These are phyloP conservation scores for Lactarius tabidus DNA, from an alignment of 768 basidiomycete genomes.

Conservation along the genomic window DNA sequence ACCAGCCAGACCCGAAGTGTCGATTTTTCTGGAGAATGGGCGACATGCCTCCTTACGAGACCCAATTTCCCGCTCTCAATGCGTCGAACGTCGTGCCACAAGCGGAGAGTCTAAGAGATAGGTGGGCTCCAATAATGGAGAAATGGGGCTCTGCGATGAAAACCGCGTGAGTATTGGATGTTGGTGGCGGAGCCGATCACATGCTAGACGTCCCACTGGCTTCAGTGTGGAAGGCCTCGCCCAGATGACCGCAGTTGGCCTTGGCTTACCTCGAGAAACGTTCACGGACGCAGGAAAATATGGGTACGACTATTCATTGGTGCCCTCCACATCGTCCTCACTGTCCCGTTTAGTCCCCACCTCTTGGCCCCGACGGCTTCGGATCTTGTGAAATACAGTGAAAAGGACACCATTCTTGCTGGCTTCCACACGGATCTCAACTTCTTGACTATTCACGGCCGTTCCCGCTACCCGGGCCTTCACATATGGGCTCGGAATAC, in stretches of 20 bases:
- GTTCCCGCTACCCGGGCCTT: conserved; percentile 80
- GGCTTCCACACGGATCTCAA: conserved; percentile 96
- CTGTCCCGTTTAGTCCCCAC: conserved; percentile 54
- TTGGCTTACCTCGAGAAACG: conserved; percentile 64
- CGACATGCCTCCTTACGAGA: conserved; percentile 68
- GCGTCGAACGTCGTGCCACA: conserved; percentile 80
- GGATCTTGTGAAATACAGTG: conserved; percentile 74
- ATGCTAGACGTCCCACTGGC: conserved; percentile 14
- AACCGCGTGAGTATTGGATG: conserved; percentile 55
- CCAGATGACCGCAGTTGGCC: conserved; percentile 81
- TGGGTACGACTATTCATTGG: conserved; percentile 47
- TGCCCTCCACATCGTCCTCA: not conserved
- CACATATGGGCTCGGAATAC: conserved; percentile 95
- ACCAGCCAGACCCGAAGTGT: conserved; percentile 90
- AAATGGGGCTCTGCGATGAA: conserved; percentile 90
- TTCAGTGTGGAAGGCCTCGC: conserved; percentile 79
- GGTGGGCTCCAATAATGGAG: conserved; percentile 73
- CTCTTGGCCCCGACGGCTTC: conserved; percentile 93
- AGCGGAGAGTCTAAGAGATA: conserved; percentile 48
- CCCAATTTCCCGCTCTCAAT: conserved; percentile 71
- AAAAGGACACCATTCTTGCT: conserved; percentile 80
- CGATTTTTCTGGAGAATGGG: conserved; percentile 91
- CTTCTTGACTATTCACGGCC: conserved; percentile 88
- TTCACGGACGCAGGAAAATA: conserved; percentile 81
- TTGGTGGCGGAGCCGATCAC: not conserved